Evolutionary conservation across 176 grass and related monocot species (phyloP).

Genomic region (Aegilops bicornis): DNA sequence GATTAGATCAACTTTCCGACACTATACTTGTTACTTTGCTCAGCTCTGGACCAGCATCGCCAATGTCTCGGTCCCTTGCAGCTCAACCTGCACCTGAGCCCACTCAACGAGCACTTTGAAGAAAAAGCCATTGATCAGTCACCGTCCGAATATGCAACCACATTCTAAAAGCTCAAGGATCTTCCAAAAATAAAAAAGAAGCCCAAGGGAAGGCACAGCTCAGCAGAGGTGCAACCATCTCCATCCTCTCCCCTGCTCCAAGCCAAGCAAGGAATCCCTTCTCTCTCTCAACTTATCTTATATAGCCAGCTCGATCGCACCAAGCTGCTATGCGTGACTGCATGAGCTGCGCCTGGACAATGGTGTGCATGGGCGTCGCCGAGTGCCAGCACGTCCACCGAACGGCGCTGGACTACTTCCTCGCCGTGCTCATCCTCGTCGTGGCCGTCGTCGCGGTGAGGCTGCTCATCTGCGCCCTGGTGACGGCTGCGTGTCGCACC

Average conservation of each 20-base stretch:
- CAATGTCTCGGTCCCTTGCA: conserved; percentile 16
- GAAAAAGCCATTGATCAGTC: conserved; percentile 32
- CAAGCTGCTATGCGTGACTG: background rate
- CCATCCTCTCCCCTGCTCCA: conserved; percentile 5
- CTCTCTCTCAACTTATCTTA: background rate
- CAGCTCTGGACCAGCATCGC: background rate
- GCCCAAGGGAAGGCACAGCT: conserved; percentile 38
- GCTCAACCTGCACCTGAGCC: conserved; percentile 30
- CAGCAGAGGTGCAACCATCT: background rate
- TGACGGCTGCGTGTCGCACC: background rate
- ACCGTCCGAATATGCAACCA: conserved; percentile 20
- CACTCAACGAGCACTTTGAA: background rate
- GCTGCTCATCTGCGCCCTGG: conserved; percentile 32
- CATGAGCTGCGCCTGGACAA: background rate
- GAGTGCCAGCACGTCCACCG: conserved; percentile 33
- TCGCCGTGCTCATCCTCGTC: conserved; percentile 30
- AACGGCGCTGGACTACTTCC: conserved; percentile 44
- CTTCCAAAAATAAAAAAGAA: background rate
- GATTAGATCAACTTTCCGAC: background rate
- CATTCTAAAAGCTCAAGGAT: conserved; percentile 23
- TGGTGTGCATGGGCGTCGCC: conserved; percentile 38
- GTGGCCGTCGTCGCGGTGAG: conserved; percentile 23
- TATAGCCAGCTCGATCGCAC: background rate
- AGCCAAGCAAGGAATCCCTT: conserved; percentile 38
- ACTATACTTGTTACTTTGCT: background rate